Base-by-base conservation (phyloP, 305 asterid species). In the Rubia balearica region DNA sequence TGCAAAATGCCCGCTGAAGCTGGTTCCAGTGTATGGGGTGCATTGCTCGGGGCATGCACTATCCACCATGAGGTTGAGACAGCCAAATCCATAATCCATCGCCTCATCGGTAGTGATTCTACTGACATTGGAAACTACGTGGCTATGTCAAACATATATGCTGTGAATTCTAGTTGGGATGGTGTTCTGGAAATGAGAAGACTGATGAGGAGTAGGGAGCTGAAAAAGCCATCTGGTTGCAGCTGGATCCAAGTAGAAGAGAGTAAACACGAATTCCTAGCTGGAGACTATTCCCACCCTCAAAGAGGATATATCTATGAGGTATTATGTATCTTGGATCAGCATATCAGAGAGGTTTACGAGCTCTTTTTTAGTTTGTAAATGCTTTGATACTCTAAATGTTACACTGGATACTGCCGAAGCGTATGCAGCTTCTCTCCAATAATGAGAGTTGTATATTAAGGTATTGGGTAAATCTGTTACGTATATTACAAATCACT, bases 141-240 rank as follows among this genome's bases (percentile, higher is more conserved):
- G 61, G 90, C 85, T 77, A 80, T 91, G 72, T 91, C 96, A 61
- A 91, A 91, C 77, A 68, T 91, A 48, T 91, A 84, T 78, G 96
- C 97, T 75, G 89, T 88, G 10, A 89, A 89, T 86, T 84, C 83
- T 51, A 89, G 82, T 77, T 91, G 97, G 96, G 95, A 91, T 65
- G 92, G 81, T 66, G 98, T 92, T 53, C 77, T 75, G 82, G 90
- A 92, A 83, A 92, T 83, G 84, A 87, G 96, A 75, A 85, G 76
- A 79, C 66, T 87, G 83, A 84, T 91, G 88, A 87, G 82, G 81
- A 81, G 8, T 74, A 84, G 80, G 74, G 88, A 91, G 76, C 81
- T 86, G 79, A 88, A 89, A 79, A 91, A 89, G 86, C 91, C 96
- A 65, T 94, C 94, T 40, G 98, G 96, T 72, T 92, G 98, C 83